Base-by-base conservation (phyloP, 2,329 filamentous ascomycete genomes). In the Fusarium marasasianum region DNA sequence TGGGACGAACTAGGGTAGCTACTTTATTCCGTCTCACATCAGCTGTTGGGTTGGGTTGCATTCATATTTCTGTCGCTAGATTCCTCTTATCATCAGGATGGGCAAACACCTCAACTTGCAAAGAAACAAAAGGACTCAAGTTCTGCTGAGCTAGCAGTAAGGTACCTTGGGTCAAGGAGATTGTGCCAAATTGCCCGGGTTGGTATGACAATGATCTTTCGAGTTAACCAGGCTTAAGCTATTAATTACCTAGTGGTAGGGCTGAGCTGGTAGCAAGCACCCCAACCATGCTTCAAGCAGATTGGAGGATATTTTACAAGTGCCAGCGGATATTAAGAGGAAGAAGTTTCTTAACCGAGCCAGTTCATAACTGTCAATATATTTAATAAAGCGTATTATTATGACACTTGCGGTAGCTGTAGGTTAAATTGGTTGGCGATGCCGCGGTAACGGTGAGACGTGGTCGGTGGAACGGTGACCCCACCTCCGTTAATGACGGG, bases 401-500 rank as follows among this genome's bases (percentile, higher is more conserved):
- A n/a, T 29, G 24, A 10, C 51, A 55, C 20, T 41, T 55, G 2
- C 24, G 35, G 20, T n/a, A 29, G 35, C 35, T 55, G 51, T 41
- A 48, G 26, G 14, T 48, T n/a, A 41, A 29, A 41, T 55, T 51
- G 15, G 55, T 26, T 18, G 24, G 35, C n/a, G 55, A 35, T 51
- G 12, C 31, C 18, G 31, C 35, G 24, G 11, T 35, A 66, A 66
- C 50, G 50, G 64, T 17, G 37, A 59, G 64, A 24, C 29, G 26
- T 31, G 53, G 24, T 31, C 29, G 22, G 56, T 33, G 40, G 38
- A 66, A 66, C 63, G 40, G 59, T 50, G 45, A 67, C 48, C 40
- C 58, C 57, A 68, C 63, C 48, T 51, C 48, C 53, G 60, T 66
- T 55, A 66, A 59, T 59, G 60, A 70, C 72, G 60, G 50, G 55